Base-by-base conservation (phyloP, 2,329 filamentous ascomycete genomes). In the Penicillium olsonii region DNA sequence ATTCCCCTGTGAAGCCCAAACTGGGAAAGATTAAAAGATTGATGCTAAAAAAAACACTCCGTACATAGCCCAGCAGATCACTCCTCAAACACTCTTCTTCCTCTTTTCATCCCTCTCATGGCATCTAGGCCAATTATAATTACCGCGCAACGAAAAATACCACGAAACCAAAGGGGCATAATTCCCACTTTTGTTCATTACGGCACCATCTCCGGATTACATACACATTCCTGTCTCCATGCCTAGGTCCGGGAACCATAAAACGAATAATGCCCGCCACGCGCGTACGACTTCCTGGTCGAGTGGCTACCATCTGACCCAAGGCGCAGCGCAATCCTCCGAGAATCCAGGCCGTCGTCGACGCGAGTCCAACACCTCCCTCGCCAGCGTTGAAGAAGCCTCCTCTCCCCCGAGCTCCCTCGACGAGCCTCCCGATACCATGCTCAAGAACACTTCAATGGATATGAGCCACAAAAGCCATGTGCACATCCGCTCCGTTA, bases 251-350 rank as follows among this genome's bases (percentile, higher is more conserved):
- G 53, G 53, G 33, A 48, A 47, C 42, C 55, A 64, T 52, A 68
- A 64, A 54, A 40, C 55, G 19, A 62, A 65, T 62, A 56, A 68
- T 69, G 66, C 66, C 53, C 66, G 61, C 54, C 68, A 69, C 54
- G 60, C 61, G 55, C 65, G 68, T 48, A 60, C 63, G 34, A 68
- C 64, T 51, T 70, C 67, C 46, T 68, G 68, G 66, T 63, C 66
- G 44, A 67, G 60, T 52, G 66, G 65, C 50, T 66, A 60, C 54
- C 58, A 68, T 54, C 46, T 65, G 54, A 59, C 40, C 35, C 46
- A 51, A 31, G 49, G 33, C 26, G 17, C 56, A 55, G 59, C 56
- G 51, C 61, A 67, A 60, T 49, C 64, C 24, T 64, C 62, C 26
- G 52, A 63, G 40, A 46, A 50, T 5, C 55, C 60, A 35, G 56